phyloP scores from a whole-genome alignment of 139 green algal genomes.

The Chlamydomonas sp. region DNA sequence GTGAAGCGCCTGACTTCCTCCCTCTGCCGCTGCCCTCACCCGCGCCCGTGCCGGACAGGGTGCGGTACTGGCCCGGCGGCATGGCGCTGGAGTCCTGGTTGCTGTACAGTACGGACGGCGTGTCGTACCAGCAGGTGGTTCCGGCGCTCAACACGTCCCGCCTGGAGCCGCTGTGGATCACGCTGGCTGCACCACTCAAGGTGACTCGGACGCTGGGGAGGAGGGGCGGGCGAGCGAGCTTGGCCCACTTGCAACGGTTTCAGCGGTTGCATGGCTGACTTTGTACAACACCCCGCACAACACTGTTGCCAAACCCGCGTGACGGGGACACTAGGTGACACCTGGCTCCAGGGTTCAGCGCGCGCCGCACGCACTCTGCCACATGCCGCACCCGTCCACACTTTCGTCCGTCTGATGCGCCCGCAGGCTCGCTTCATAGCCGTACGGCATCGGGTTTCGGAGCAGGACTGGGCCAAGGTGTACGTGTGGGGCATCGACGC shows the following conservation, averaged over 20 bases:
- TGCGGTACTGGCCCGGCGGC: conserved; percentile 7
- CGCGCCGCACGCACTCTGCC: no score
- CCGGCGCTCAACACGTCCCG: background rate
- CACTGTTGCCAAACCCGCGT: no score
- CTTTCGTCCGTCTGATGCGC: background rate
- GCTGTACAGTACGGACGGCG: background rate
- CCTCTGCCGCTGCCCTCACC: background rate
- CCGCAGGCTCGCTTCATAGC: conserved; percentile 4
- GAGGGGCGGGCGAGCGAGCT: background rate
- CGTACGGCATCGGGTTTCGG: conserved; percentile 1
- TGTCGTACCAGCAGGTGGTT: background rate
- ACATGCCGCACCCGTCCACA: background rate
- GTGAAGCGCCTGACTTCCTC: background rate
- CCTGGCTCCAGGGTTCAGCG: no score
- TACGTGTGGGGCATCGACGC: conserved; percentile 32
- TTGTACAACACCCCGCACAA: no score
- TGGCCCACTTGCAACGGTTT: no score
- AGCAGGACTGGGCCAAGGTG: conserved; percentile 8
- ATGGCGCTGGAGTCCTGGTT: background rate
- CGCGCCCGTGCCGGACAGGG: background rate
- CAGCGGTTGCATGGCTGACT: no score
- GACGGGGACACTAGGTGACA: no score
- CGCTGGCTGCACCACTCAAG: background rate
- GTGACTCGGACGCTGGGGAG: background rate
- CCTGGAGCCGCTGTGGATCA: background rate